Evolutionary conservation across 768 basidiomycete species (phyloP), one percentile per base, ranked within the genome.

Genomic region (Kwoniella dendrophila): DNA sequence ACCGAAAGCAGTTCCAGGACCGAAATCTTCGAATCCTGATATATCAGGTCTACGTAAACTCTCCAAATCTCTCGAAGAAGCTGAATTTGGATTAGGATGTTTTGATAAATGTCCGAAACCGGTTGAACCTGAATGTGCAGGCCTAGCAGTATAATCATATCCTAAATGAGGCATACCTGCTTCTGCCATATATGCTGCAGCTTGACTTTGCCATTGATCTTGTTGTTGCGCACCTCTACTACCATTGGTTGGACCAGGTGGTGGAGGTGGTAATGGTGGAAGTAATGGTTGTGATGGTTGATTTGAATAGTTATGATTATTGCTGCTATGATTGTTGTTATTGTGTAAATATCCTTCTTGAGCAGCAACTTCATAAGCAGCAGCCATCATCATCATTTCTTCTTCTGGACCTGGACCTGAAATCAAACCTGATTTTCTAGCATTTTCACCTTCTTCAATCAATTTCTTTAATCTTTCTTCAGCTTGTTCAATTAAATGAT

Each of bases 401-500:
- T 75, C 73, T 49, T 75, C 73, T 22, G 73, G 73, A 11, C 55
- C 65, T n/a, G n/a, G n/a, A n/a, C n/a, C n/a, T n/a, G n/a, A n/a
- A n/a, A n/a, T n/a, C n/a, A n/a, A n/a, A n/a, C n/a, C n/a, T 8
- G 70, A 45, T 56, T 67, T 67, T 52, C 58, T 67, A 12, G 68
- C 69, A 49, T 81, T 80, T 69, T 86, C 85, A 30, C 83, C 85
- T 52, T 82, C 84, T 66, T 86, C 86, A 68, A 85, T 85, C 36
- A 85, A 82, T n/a, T 78, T 74, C 64, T 79, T 82, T 59, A 93
- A 79, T 56, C 82, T 82, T 66, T 84, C 82, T 32, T 84, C 82
- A 34, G 89, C 88, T 75, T 92, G 89, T 26, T 86, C 81, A 11
- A 83, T 81, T 51, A 84, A 84, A 49, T 87, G 84, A 68, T 89